Evolutionary conservation across 331 rosid species (phyloP).

Genomic region (Pyrus hybrid): DNA sequence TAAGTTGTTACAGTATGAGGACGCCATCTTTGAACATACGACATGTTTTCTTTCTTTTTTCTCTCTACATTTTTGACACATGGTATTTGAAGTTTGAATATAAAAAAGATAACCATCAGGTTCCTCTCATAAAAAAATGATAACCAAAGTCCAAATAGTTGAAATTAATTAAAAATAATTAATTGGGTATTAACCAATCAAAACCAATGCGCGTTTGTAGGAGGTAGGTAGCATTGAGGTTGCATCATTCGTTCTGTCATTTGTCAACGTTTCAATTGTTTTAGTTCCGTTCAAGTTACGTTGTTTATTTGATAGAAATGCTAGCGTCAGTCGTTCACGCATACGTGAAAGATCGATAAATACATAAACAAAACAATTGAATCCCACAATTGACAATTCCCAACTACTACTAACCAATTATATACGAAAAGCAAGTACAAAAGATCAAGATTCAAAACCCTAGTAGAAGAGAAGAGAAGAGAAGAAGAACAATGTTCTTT

Average conservation of each 20-base stretch:
- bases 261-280: neutral
- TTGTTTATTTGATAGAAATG: neutral
- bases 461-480: neutral
- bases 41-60: slow-evolving; percentile 9
- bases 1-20: neutral
- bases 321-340: neutral
- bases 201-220: neutral
- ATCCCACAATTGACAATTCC: neutral
- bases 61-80: neutral
- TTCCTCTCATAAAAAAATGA: neutral
- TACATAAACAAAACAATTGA: neutral
- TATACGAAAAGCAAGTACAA: neutral
- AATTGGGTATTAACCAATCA: neutral
- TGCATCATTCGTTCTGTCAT: neutral
- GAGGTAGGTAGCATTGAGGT: neutral
- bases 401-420: neutral
- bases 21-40: slow-evolving; percentile 18
- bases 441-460: neutral
- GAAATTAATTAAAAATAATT: neutral
- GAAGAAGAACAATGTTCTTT: neutral
- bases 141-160: neutral
- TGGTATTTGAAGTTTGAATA: neutral
- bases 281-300: neutral
- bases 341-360: neutral
- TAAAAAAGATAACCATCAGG: neutral